Base-by-base conservation (phyloP, 2,329 filamentous ascomycete species). In the Cytospora chrysosperma region DNA sequence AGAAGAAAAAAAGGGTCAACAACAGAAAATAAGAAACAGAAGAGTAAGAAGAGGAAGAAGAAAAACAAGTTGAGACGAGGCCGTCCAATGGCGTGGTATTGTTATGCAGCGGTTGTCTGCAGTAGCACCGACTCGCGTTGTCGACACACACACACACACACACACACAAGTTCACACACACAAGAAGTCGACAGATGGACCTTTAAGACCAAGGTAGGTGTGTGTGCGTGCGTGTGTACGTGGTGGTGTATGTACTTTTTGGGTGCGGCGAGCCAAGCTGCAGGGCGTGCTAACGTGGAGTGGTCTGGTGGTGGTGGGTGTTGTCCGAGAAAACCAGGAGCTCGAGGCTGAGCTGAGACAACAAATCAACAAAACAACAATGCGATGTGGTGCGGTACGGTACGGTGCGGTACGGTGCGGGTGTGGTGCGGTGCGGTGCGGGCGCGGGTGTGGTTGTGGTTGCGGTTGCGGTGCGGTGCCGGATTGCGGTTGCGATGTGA, bases 31-130 rank as follows among this genome's bases (percentile, higher is more conserved):
- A 52, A 65, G 56, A 43, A 62, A 54, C 60, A 32, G 30, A 32
- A 32, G 27, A 56, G 53, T 34, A 50, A 63, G 51, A 47, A 49
- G 15, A 7, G 28, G 57, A 47, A 65, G 50, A 47, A 59, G 53
- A 47, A 47, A 24, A 12, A 54, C 37, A 63, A 59, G 34, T 30
- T 49, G 24, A n/a, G 61, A 28, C 54, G 57, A 56, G 54, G 32
- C 28, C 28, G 47, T 64, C 64, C 58, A 66, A 64, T 66, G 55
- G 61, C 61, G 51, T 28, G 40, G 40, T 43, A 26, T n/a, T 57
- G 57, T 50, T 66, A 58, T 61, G 64, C 57, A 61, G 64, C 64
- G 61, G 64, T 55, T 57, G 37, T 51, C 54, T 66, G 64, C 64
- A 66, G 61, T 61, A 62, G 58, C 58, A 61, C 64, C 57, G 37